A percentile compares a stretch with the other conserved stretches of the same genome.
These are phyloP conservation scores for Suillus occidentalis DNA, from an alignment of 768 basidiomycete species.

Conservation along the genomic window DNA sequence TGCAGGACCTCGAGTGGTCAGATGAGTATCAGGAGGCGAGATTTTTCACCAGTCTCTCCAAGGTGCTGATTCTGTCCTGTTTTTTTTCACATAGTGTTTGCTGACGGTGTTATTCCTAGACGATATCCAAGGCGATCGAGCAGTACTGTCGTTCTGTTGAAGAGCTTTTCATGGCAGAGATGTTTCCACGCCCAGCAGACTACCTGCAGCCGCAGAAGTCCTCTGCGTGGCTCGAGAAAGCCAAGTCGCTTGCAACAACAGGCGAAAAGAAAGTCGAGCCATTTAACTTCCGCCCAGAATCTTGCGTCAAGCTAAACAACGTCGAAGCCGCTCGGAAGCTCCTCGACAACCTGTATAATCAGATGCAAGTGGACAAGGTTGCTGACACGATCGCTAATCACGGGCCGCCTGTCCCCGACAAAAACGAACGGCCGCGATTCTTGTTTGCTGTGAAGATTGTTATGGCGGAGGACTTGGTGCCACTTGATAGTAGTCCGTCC, in stretches of 20 bases:
- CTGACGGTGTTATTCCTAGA: constrained; percentile 45
- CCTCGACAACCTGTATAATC: constrained; percentile 91
- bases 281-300: constrained; percentile 91
- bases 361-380: constrained; percentile 87
- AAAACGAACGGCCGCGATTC: constrained; percentile 65
- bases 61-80: constrained; percentile 46
- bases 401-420: constrained; percentile 72
- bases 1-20: constrained; percentile 90
- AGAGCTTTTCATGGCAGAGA: constrained; percentile 89
- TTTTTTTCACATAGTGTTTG: neutral
- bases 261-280: constrained; percentile 93
- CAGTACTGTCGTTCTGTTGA: constrained; percentile 90
- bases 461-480: constrained; percentile 84
- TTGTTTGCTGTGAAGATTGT: constrained; percentile 94
- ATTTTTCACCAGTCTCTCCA: constrained; percentile 87
- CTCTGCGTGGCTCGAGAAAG: constrained; percentile 86
- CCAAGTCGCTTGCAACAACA: constrained; percentile 68
- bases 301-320: constrained; percentile 97
- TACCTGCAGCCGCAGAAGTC: constrained; percentile 83
- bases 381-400: constrained; percentile 57
- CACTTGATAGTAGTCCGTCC: constrained; percentile 73
- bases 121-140: constrained; percentile 87
- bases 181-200: constrained; percentile 84
- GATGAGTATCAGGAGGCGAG: constrained; percentile 86
- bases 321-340: constrained; percentile 88